Conservation (phyloP, 306 rosid genomes). For the Macrotyloma uniflorum region DNA sequence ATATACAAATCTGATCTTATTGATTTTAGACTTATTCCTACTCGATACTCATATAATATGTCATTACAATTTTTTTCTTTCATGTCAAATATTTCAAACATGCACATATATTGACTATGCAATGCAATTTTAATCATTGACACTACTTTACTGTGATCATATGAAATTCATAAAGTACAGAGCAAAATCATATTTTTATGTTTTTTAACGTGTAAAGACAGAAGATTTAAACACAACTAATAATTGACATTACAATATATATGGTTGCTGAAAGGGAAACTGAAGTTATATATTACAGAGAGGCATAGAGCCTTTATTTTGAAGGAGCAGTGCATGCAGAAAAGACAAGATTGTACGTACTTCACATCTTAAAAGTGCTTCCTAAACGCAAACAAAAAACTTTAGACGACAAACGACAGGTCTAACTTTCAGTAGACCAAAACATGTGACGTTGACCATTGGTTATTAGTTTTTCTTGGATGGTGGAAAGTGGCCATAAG, state of each 20-base stretch:
- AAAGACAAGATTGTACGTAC: background rate
- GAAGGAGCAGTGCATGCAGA: background rate
- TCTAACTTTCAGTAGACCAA: constrained; percentile 2
- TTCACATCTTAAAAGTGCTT: constrained; percentile 23
- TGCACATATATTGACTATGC: too few relatives aligned
- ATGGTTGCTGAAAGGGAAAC: background rate
- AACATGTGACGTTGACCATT: background rate
- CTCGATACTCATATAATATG: too few relatives aligned
- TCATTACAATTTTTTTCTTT: too few relatives aligned
- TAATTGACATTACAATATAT: constrained; percentile 18
- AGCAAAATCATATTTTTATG: background rate
- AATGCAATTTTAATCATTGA: too few relatives aligned
- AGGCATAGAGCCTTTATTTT: constrained; percentile 36
- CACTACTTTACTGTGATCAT: background rate
- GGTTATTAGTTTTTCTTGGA: constrained; percentile 11
- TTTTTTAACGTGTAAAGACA: background rate
- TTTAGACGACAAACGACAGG: background rate
- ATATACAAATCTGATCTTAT: too few relatives aligned
- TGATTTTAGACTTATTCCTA: too few relatives aligned
- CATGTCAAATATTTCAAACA: too few relatives aligned
- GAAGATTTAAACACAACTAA: background rate
- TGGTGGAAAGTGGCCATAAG: constrained; percentile 17
- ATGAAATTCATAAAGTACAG: background rate
- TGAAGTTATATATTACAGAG: constrained; percentile 1
- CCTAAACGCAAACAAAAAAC: background rate